A percentile compares a stretch with the other conserved stretches of the same genome.
Evolutionary conservation across 345 rosid species (phyloP).

Genomic region (Pistacia integerrima): DNA sequence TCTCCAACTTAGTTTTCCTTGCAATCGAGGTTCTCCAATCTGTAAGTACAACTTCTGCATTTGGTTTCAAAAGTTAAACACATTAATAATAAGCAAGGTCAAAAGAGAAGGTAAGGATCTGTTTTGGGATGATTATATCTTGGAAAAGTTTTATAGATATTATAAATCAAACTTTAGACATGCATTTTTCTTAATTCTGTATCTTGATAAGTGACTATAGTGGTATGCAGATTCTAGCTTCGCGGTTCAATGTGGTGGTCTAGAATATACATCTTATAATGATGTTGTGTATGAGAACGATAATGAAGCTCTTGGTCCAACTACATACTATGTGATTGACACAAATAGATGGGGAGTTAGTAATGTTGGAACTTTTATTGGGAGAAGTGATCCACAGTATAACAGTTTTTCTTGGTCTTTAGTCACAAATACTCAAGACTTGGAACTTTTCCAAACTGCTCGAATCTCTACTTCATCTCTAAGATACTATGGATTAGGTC

Average conservation of each 20-base stretch:
- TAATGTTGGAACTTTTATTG: constrained; percentile 43
- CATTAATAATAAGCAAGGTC: neutral
- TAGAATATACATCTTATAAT: constrained; percentile 37
- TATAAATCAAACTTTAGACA: neutral
- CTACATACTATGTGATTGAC: constrained; percentile 50
- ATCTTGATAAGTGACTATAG: neutral
- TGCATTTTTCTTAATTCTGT: neutral
- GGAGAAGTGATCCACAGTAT: constrained; percentile 31
- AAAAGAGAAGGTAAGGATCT: too few relatives aligned
- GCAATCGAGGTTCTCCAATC: constrained; percentile 53
- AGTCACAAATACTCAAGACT: constrained; percentile 36
- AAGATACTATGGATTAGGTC: constrained; percentile 80
- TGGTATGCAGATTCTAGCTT: constrained; percentile 50
- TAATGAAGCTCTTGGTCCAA: constrained; percentile 52
- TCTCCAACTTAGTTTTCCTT: constrained; percentile 64
- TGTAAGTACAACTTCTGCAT: constrained; percentile 45
- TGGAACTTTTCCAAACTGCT: constrained; percentile 53
- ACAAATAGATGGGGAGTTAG: constrained; percentile 48
- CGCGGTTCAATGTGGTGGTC: constrained; percentile 69
- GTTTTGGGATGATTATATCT: too few relatives aligned
- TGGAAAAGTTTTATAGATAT: too few relatives aligned
- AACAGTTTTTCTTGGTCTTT: constrained; percentile 29
- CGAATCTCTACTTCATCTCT: constrained; percentile 69
- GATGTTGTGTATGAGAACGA: constrained; percentile 51
- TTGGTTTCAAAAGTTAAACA: neutral